Conservation (phyloP, 2,329 filamentous ascomycete genomes). For the Elsinoe arachidis region DNA sequence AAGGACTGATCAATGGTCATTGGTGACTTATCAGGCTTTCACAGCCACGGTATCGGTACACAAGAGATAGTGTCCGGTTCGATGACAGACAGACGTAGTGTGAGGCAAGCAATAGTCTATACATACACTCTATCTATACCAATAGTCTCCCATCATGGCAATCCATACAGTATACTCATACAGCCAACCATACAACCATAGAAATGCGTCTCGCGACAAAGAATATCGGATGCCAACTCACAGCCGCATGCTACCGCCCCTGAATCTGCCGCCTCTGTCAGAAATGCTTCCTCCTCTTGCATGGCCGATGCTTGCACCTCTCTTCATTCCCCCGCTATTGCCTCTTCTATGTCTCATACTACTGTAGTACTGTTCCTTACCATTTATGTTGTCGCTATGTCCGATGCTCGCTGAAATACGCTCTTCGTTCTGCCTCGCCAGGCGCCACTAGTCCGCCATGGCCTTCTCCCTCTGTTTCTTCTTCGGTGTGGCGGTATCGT, state of each 20-base stretch:
- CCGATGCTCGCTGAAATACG: not conserved
- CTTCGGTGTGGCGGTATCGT: not conserved
- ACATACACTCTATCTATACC: not conserved
- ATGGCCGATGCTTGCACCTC: not conserved
- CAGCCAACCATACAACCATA: not conserved
- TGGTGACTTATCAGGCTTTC: too few species aligned
- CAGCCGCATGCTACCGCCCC: not conserved
- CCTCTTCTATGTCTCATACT: not conserved
- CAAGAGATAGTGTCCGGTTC: too few species aligned
- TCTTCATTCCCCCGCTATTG: not conserved
- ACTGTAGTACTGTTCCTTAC: not conserved
- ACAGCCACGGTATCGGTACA: too few species aligned
- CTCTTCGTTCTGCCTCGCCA: not conserved
- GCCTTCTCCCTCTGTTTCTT: slow-evolving; percentile 5
- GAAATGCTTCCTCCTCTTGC: not conserved
- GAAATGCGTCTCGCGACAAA: not conserved
- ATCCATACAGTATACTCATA: not conserved
- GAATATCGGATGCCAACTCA: not conserved
- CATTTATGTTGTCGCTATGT: not conserved
- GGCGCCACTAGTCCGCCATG: slow-evolving; percentile 11
- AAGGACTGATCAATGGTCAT: too few species aligned
- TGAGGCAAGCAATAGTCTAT: not conserved
- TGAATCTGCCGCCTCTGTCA: not conserved
- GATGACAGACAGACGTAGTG: too few species aligned
- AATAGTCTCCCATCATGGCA: not conserved